Conservation (phyloP, 228 moss, liverwort and hornwort genomes). For the Sphagnum magellanicum region DNA sequence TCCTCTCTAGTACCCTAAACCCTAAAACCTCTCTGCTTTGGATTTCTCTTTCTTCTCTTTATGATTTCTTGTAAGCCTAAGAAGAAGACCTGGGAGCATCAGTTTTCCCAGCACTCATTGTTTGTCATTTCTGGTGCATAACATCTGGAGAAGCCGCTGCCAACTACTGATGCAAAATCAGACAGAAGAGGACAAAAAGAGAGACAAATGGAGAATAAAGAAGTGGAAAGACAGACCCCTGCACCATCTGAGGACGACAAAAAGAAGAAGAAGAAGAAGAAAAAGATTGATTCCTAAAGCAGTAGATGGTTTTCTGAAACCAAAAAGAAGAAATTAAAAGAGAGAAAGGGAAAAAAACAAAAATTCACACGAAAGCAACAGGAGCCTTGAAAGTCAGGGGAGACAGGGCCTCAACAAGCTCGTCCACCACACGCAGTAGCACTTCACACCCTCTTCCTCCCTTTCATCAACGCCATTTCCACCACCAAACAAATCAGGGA, state of each 20-base stretch:
- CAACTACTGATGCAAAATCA: neutral
- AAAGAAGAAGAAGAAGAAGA: too few relatives aligned
- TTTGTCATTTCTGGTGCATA: too few relatives aligned
- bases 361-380: slow-evolving; percentile 44
- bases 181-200: neutral
- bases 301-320: neutral
- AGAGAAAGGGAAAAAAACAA: slow-evolving; percentile 2
- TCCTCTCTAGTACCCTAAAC: neutral
- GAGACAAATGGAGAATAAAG: neutral
- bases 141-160: neutral
- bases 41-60: too few relatives aligned
- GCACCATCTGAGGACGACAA: too few relatives aligned
- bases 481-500: neutral
- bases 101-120: too few relatives aligned
- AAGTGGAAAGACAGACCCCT: too few relatives aligned
- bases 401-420: slow-evolving; percentile 37
- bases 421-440: slow-evolving; percentile 35
- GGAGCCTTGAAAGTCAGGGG: slow-evolving; percentile 49
- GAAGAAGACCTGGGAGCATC: too few relatives aligned
- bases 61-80: too few relatives aligned
- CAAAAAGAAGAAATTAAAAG: neutral
- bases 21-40: too few relatives aligned
- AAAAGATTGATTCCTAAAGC: too few relatives aligned
- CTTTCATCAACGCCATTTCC: slow-evolving; percentile 16
- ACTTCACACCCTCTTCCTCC: slow-evolving; percentile 45